These are phyloP conservation scores for Cercospora zeae-maydis DNA, from an alignment of 2,329 filamentous ascomycete genomes.

Conservation along the genomic window DNA sequence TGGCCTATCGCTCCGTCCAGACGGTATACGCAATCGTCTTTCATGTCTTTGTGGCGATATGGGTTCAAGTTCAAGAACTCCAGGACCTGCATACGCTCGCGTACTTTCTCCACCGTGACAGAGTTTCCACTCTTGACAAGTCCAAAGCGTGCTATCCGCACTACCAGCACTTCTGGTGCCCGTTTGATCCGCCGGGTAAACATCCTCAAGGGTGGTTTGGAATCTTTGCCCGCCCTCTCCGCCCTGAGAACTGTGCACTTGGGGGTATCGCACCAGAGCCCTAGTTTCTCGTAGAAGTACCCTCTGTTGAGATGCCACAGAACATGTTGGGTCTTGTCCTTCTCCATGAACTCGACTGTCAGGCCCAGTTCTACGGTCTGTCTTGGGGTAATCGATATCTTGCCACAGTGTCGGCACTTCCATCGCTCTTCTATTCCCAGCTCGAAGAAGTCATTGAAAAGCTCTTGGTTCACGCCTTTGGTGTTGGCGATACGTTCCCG, in stretches of 20 bases:
- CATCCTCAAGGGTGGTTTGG: background rate
- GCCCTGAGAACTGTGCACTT: background rate
- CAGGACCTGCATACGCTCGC: background rate
- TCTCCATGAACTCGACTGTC: background rate
- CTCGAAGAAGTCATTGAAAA: background rate
- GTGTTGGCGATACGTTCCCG: background rate
- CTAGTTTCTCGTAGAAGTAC: background rate
- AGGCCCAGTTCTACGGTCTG: background rate
- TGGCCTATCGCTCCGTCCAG: constrained; percentile 17
- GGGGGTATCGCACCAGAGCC: background rate
- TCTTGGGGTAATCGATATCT: background rate
- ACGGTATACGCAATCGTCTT: constrained; percentile 11
- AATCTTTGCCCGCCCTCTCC: background rate
- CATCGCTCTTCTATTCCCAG: background rate
- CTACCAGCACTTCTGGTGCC: background rate
- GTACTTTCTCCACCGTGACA: background rate
- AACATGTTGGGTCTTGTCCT: background rate
- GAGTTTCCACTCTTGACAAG: background rate
- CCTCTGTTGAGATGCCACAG: background rate
- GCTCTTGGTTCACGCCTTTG: background rate
- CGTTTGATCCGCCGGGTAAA: background rate
- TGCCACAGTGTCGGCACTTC: background rate
- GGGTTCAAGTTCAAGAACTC: constrained; percentile 6
- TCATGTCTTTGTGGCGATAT: background rate
- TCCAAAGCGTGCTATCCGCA: background rate